Evolutionary conservation across 139 green algal species (phyloP), one percentile per base, ranked within the genome.

Genomic region (Pseudopediastrum boryanum): DNA sequence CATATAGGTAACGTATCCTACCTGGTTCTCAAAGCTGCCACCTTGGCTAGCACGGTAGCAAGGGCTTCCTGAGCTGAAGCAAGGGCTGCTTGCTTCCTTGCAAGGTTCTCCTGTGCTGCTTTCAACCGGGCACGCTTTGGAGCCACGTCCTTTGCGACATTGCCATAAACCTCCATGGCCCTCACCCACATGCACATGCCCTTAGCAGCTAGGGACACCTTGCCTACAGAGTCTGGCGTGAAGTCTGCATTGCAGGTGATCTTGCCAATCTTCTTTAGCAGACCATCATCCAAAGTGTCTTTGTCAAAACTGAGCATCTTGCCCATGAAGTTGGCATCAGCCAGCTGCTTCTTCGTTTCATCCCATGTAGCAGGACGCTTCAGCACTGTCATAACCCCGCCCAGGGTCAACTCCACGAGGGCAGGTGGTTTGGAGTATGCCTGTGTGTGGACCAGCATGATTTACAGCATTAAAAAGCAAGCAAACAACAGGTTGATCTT

Each of bases 91-190:
- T 91, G 84, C 78, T 93, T 92, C 62, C 88, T 87, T 13, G 71
- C 78, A 27, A 93, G 67, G 56, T 85, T 85, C 23, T 91, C 85
- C 81, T 92, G 86, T n/a, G 92, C 93, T 1, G 83, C 67, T 85
- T 96, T 94, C n/a, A 97, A 88, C 86, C 94, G 94, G 10, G 84
- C 87, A 9, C 89, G 68, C 88, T 97, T 97, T n/a, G 93, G 93
- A 29, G 84, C 92, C 27, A 97, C 90, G 39, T 95, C 90, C 86
- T 94, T 95, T 16, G 89, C 80, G 52, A 97, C 89, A 51, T 29
- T 74, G 4, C 92, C 93, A 73, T 97, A 97, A 43, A 88, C 85
- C 70, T 95, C 89, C 93, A 97, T 97, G 23, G 91, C 91, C 58
- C 85, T 69, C 64, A 97, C 93, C 93, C 93, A 97, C 83, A 94